phyloP scores from a whole-genome alignment of 2,329 filamentous ascomycete species.

The Exutisphaerella laricina region DNA sequence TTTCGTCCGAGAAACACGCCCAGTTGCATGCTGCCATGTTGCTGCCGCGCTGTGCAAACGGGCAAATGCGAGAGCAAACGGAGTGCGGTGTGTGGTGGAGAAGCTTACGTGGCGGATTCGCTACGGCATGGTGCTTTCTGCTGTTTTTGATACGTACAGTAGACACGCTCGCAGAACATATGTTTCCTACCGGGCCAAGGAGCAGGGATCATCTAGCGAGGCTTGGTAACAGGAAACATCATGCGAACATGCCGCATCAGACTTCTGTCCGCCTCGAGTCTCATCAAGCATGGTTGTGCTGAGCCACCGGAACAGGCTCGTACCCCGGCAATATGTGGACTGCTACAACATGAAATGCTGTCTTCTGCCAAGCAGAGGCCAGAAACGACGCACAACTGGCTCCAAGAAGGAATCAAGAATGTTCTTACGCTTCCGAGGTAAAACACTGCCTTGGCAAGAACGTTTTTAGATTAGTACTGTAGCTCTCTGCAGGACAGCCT shows the following conservation, averaged over 20 bases:
- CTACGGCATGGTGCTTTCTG: too few relatives aligned
- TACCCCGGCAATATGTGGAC: too few relatives aligned
- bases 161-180: background rate
- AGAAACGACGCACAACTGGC: too few relatives aligned
- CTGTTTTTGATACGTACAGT: background rate
- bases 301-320: background rate
- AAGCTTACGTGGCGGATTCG: slow-evolving; percentile 3
- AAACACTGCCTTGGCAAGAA: background rate
- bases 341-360: background rate
- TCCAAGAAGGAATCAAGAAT: too few relatives aligned
- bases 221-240: slow-evolving; percentile 2
- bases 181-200: background rate
- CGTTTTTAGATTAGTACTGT: background rate
- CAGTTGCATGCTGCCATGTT: background rate
- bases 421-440: background rate
- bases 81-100: background rate
- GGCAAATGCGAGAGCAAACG: background rate
- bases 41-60: background rate
- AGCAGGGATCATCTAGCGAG: slow-evolving; percentile 1
- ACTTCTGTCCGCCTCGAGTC: background rate
- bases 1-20: too few relatives aligned
- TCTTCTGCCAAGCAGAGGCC: background rate
- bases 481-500: background rate
- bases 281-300: background rate
- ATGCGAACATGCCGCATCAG: background rate